Evolutionary conservation across 2,329 filamentous ascomycete species (phyloP).

Genomic region (Arthrobotrys conoides): DNA sequence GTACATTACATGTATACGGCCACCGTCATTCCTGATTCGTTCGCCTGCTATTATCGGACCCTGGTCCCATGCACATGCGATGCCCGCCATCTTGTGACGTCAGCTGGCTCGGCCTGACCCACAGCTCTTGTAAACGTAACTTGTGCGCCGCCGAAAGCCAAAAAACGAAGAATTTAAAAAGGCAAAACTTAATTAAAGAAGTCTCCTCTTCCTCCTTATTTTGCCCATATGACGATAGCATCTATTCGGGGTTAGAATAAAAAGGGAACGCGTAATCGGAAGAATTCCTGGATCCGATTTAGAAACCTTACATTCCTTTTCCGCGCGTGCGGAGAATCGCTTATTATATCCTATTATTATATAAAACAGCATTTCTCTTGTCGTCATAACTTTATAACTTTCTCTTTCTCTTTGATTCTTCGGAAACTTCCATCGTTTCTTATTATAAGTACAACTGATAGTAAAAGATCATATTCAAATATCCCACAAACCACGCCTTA

Average conservation of each 20-base stretch:
- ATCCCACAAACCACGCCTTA: no score
- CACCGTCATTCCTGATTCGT: slow-evolving; percentile 31
- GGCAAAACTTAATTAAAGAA: no score
- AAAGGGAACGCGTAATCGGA: slow-evolving; percentile 33
- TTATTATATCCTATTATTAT: no score
- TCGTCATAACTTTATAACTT: background rate
- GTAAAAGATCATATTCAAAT: no score
- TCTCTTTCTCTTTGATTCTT: background rate
- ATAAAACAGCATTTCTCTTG: background rate
- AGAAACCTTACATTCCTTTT: slow-evolving; percentile 5
- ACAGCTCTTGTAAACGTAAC: background rate
- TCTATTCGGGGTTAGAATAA: background rate
- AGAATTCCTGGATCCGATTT: background rate
- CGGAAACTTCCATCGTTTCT: no score
- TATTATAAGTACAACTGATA: background rate
- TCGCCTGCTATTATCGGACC: background rate
- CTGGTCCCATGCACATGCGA: slow-evolving; percentile 2
- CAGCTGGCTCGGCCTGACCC: slow-evolving; percentile 36
- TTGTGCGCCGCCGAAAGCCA: background rate
- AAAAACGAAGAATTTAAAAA: slow-evolving; percentile 7
- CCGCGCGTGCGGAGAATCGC: background rate
- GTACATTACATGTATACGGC: background rate
- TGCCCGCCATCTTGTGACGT: slow-evolving; percentile 35
- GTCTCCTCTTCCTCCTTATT: background rate
- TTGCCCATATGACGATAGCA: slow-evolving; percentile 21